phyloP scores from a whole-genome alignment of 352 stramenopile genomes.

The Chloridella minuta region DNA sequence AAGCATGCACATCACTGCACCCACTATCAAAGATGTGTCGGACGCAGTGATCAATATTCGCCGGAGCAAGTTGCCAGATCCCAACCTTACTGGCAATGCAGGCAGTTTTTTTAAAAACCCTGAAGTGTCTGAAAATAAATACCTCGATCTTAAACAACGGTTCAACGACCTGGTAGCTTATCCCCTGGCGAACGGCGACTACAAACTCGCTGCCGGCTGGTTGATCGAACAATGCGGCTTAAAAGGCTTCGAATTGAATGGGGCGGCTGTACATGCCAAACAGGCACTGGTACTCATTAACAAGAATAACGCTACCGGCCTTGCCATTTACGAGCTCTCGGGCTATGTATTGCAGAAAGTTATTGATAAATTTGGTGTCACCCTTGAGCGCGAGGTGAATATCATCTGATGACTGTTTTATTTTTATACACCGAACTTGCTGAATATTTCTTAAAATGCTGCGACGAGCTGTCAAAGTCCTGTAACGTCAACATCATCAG shows the following conservation, averaged over 20 bases:
- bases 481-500: no score
- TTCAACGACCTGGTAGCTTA: background rate
- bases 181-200: background rate
- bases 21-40: background rate
- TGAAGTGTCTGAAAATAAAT: background rate
- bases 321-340: background rate
- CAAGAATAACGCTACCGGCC: background rate
- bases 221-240: background rate
- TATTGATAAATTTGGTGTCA: background rate
- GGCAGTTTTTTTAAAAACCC: conserved; percentile 1
- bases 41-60: background rate
- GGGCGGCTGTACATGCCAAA: background rate
- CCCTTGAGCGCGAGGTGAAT: background rate
- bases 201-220: background rate
- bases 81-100: background rate
- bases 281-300: background rate
- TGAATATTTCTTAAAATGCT: background rate
- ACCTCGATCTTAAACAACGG: background rate
- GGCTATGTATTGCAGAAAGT: background rate
- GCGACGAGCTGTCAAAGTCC: background rate
- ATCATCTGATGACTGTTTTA: background rate
- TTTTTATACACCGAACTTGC: background rate
- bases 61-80: background rate
- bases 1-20: background rate
- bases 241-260: background rate